A percentile compares a stretch with the other conserved stretches of the same genome.
Evolutionary conservation across 176 grass and related monocot species (phyloP).

Genomic region (Oryza glumipatula): DNA sequence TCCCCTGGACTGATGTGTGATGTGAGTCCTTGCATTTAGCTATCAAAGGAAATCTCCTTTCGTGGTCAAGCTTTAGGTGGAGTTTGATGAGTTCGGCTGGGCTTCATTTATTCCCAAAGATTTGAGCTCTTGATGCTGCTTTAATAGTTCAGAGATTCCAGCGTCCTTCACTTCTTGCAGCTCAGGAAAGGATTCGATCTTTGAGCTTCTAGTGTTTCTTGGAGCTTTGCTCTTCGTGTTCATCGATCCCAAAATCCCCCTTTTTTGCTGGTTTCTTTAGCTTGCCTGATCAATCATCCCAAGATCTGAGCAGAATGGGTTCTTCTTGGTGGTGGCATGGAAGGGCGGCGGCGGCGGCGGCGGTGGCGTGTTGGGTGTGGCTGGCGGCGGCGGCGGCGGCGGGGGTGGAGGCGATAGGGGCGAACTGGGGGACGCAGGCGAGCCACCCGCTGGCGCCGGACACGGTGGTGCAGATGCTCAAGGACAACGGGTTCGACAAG

Average conservation of each 20-base stretch:
- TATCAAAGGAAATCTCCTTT: constrained; percentile 45
- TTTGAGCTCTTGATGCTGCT: constrained; percentile 20
- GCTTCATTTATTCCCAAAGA: constrained; percentile 51
- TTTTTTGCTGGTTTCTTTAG: neutral
- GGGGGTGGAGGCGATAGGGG: constrained; percentile 73
- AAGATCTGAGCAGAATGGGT: constrained; percentile 54
- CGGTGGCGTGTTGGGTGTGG: constrained; percentile 50
- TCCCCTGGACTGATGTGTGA: constrained; percentile 29
- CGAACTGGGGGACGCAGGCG: constrained; percentile 96
- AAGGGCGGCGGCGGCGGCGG: neutral
- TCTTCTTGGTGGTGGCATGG: constrained; percentile 27
- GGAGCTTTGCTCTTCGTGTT: constrained; percentile 6
- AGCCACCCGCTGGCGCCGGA: constrained; percentile 88
- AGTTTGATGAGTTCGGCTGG: constrained; percentile 35
- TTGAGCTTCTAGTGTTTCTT: constrained; percentile 30
- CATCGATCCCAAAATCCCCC: neutral
- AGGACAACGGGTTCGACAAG: constrained; percentile 82
- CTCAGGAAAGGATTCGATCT: constrained; percentile 20
- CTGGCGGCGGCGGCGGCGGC: constrained; percentile 12
- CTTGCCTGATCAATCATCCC: constrained; percentile 3
- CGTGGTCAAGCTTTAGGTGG: constrained; percentile 26
- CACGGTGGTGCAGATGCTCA: constrained; percentile 88
- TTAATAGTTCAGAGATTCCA: neutral
- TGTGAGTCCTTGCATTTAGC: constrained; percentile 34
- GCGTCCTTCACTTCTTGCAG: neutral